Evolutionary conservation across 2,329 filamentous ascomycete genomes (phyloP).

Genomic region (Pyrenophora teres): DNA sequence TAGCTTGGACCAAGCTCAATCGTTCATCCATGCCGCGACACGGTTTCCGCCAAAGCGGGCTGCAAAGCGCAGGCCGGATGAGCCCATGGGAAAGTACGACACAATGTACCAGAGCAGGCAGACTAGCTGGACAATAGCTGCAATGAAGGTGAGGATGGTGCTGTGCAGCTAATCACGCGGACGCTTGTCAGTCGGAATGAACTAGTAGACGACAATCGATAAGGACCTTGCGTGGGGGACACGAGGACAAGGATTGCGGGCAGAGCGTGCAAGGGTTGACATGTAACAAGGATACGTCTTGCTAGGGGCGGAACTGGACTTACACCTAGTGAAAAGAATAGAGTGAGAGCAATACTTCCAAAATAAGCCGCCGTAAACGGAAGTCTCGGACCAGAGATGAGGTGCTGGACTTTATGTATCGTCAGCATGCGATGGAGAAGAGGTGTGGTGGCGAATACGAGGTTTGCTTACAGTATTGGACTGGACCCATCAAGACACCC

Average conservation of each 20-base stretch:
- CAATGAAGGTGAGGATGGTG: constrained; percentile 82
- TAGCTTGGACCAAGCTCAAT: constrained; percentile 52
- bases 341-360: constrained; percentile 84
- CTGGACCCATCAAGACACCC: constrained; percentile 90
- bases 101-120: constrained; percentile 91
- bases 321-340: constrained; percentile 92
- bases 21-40: constrained; percentile 85
- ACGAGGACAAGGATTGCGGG: constrained; percentile 28
- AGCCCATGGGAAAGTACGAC: constrained; percentile 98
- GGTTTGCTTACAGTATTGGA: constrained; percentile 65
- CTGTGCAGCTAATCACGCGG: constrained; percentile 65
- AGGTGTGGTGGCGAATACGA: constrained; percentile 18
- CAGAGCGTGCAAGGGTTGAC: constrained; percentile 33
- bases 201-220: constrained; percentile 35
- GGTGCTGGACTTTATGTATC: constrained; percentile 66
- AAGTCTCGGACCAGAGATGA: constrained; percentile 80
- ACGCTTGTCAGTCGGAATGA: constrained; percentile 43
- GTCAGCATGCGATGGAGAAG: constrained; percentile 21
- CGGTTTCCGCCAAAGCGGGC: constrained; percentile 83
- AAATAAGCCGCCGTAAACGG: constrained; percentile 96
- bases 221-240: constrained; percentile 32
- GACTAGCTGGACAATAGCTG: constrained; percentile 80
- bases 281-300: constrained; percentile 16
- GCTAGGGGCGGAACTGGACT: constrained; percentile 52
- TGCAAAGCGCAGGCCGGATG: constrained; percentile 81